These are phyloP conservation scores for Rutstroemia sp. DNA, from an alignment of 2,329 filamentous ascomycete species.

Conservation along the genomic window DNA sequence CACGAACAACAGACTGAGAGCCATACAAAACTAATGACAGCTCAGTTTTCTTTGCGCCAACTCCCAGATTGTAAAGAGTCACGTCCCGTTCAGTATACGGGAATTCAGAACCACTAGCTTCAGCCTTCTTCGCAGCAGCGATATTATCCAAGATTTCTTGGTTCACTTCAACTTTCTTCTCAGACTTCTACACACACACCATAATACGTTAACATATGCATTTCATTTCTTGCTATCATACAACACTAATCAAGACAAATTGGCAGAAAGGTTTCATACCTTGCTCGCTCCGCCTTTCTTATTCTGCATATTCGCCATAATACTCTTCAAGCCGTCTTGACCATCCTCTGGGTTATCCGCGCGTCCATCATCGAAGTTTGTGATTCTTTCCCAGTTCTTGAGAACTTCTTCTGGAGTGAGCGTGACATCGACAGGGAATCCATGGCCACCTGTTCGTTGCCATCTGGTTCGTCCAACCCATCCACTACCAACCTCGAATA, in stretches of 20 bases:
- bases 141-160: conserved; percentile 69
- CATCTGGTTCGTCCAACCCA: conserved; percentile 91
- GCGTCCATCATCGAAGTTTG: conserved; percentile 80
- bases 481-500: conserved; percentile 92
- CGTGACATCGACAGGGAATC: conserved; percentile 80
- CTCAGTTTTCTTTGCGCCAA: conserved; percentile 87
- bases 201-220: conserved; percentile 21
- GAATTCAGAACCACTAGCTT: conserved; percentile 69
- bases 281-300: conserved; percentile 47
- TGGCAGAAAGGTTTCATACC: conserved; percentile 42
- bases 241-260: conserved; percentile 11
- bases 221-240: conserved; percentile 23
- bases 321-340: conserved; percentile 69
- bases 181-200: conserved; percentile 23
- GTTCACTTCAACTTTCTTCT: conserved; percentile 34
- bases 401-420: conserved; percentile 79
- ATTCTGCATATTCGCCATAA: conserved; percentile 80
- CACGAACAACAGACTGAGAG: neutral
- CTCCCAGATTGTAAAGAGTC: conserved; percentile 90
- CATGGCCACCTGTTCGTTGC: conserved; percentile 84
- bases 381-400: conserved; percentile 69
- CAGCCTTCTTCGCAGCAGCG: conserved; percentile 63
- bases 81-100: conserved; percentile 78
- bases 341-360: conserved; percentile 79
- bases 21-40: conserved; percentile 71